Evolutionary conservation across 768 basidiomycete species (phyloP).

Genomic region (Serendipita sp.): DNA sequence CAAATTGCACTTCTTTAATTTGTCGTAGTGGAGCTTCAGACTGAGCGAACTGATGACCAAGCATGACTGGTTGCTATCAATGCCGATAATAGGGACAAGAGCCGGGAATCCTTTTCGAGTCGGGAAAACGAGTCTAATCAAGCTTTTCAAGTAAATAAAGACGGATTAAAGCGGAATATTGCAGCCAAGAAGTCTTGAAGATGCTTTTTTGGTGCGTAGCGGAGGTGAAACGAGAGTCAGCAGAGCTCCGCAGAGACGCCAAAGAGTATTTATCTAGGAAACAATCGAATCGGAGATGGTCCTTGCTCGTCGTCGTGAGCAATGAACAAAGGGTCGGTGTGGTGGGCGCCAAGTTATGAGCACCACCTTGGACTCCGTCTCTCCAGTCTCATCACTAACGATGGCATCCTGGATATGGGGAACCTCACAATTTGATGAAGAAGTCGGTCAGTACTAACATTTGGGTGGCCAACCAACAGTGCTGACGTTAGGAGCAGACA

Average conservation of each 20-base stretch:
- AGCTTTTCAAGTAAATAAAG: neutral
- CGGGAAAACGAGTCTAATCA: neutral
- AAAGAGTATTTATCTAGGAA: neutral
- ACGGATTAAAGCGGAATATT: neutral
- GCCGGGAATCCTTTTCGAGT: neutral
- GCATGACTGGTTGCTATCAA: slow-evolving; percentile 29
- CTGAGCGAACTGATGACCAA: slow-evolving; percentile 80
- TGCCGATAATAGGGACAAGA: neutral
- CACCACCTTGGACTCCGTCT: neutral
- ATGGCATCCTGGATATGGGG: slow-evolving; percentile 52
- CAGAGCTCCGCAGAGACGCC: neutral
- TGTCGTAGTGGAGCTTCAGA: slow-evolving; percentile 90
- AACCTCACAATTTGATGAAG: slow-evolving; percentile 65
- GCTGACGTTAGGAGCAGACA: slow-evolving; percentile 37
- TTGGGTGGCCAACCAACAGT: neutral
- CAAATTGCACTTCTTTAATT: slow-evolving; percentile 96
- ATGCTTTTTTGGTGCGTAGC: neutral
- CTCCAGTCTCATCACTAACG: neutral
- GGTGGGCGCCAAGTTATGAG: neutral
- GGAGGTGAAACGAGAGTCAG: neutral
- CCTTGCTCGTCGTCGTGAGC: neutral
- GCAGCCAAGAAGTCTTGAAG: neutral
- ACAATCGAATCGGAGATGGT: neutral
- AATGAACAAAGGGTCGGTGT: neutral
- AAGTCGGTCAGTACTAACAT: slow-evolving; percentile 41